A percentile compares a stretch with the other conserved stretches of the same genome.
Conservation (phyloP, 2,329 filamentous ascomycete species). For the Neofusicoccum sp. region DNA sequence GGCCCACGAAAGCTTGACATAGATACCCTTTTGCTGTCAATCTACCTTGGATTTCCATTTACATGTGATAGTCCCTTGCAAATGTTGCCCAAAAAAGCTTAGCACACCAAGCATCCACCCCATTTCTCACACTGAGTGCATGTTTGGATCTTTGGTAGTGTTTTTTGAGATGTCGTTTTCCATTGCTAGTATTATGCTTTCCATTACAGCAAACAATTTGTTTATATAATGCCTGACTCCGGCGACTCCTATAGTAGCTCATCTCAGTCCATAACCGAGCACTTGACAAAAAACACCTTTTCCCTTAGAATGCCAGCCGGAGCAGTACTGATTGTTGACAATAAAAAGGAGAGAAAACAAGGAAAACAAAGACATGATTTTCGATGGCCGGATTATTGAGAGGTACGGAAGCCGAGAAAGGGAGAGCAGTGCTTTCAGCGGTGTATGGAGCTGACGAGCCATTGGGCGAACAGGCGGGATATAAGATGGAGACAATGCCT, state of each 20-base stretch:
- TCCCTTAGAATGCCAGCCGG: conserved; percentile 14
- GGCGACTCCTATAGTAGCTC: conserved; percentile 17
- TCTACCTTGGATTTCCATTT: conserved; percentile 4
- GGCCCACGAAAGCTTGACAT: conserved; percentile 17
- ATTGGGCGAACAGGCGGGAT: not conserved
- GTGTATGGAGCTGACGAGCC: not conserved
- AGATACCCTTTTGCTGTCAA: conserved; percentile 20
- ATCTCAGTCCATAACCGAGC: conserved; percentile 13
- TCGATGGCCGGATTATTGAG: conserved; percentile 1
- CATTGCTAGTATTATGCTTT: conserved; percentile 18
- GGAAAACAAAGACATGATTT: not conserved
- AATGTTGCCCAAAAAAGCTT: not conserved
- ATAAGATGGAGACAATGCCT: conserved; percentile 16
- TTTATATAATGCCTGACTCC: conserved; percentile 20
- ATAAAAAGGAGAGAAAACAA: not conserved
- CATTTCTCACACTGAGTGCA: not conserved
- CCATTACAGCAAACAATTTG: conserved; percentile 18
- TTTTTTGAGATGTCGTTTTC: conserved; percentile 4
- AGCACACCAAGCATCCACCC: too few species aligned
- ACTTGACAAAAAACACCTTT: conserved; percentile 14
- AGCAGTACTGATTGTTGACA: conserved; percentile 16
- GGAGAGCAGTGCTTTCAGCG: not conserved
- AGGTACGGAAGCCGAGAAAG: conserved; percentile 14
- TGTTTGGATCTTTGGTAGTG: not conserved
- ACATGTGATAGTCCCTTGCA: not conserved